Percentiles rank a stretch among this genome's conserved stretches.
Conservation (phyloP, 2,329 filamentous ascomycete species). For the Diaporthe ilicicola region DNA sequence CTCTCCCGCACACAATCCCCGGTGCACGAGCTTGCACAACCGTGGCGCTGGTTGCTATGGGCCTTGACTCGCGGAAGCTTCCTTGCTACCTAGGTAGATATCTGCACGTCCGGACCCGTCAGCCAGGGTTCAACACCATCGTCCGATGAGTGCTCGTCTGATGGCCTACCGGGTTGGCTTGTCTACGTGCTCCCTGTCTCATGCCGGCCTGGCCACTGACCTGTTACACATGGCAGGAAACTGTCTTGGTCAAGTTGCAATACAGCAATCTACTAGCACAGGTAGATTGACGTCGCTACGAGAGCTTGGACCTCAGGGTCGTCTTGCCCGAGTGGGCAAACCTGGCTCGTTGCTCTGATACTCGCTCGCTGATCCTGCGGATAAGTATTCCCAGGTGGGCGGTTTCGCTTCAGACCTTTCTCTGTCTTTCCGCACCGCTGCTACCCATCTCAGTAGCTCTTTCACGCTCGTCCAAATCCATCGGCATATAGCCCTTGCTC, state of each 20-base stretch:
- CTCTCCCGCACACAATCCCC: background rate
- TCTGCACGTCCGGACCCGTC: background rate
- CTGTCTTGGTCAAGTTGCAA: slow-evolving; percentile 18
- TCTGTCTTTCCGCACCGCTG: background rate
- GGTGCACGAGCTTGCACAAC: slow-evolving; percentile 5
- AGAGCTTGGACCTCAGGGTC: slow-evolving; percentile 12
- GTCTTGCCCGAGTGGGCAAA: slow-evolving; percentile 9
- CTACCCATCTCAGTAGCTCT: background rate
- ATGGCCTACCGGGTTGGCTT: slow-evolving; percentile 20
- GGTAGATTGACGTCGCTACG: slow-evolving; percentile 14
- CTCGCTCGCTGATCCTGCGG: background rate
- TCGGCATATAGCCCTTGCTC: background rate
- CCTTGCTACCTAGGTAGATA: slow-evolving; percentile 12
- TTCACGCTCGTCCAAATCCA: background rate
- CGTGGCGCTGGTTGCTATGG: slow-evolving; percentile 4
- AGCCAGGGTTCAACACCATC: slow-evolving; percentile 1
- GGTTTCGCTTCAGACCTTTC: background rate
- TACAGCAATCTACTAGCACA: slow-evolving; percentile 6
- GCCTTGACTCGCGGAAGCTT: background rate
- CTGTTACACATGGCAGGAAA: slow-evolving; percentile 17
- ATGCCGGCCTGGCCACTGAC: background rate
- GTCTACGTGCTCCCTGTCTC: slow-evolving; percentile 15
- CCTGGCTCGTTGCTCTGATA: background rate
- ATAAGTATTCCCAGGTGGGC: slow-evolving; percentile 18
- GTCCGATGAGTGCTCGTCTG: slow-evolving; percentile 21